phyloP scores from a whole-genome alignment of 2,329 filamentous ascomycete species.

The Biscogniauxia mediterranea region DNA sequence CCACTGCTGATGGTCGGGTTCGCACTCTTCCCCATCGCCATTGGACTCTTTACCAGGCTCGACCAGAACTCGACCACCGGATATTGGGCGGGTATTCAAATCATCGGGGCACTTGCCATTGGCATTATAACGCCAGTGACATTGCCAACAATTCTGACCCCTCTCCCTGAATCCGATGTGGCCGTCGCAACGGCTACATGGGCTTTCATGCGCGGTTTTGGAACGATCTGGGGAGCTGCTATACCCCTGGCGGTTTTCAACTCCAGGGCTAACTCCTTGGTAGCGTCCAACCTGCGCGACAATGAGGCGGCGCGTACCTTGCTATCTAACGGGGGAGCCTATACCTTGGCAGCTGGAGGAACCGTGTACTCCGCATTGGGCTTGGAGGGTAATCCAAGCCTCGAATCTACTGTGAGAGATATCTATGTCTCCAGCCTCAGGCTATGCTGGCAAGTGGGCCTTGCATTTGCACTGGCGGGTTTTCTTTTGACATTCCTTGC shows the following conservation, averaged over 20 bases:
- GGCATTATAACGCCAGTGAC: slow-evolving; percentile 41
- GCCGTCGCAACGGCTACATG: slow-evolving; percentile 37
- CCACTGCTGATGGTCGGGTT: slow-evolving; percentile 31
- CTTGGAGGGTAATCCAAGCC: too few species aligned
- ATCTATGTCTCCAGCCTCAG: too few species aligned
- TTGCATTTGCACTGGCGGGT: too few species aligned
- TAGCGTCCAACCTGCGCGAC: too few species aligned
- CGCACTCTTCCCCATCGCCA: slow-evolving; percentile 32
- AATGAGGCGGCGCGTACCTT: too few species aligned
- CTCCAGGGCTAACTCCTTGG: background rate
- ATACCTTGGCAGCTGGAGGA: too few species aligned
- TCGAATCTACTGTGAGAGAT: too few species aligned
- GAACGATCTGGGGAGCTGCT: slow-evolving; percentile 7
- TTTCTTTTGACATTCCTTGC: too few species aligned
- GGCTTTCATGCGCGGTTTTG: slow-evolving; percentile 37
- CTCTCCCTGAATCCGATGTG: slow-evolving; percentile 33
- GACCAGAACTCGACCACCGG: slow-evolving; percentile 24
- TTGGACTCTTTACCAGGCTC: slow-evolving; percentile 35
- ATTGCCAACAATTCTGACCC: slow-evolving; percentile 39
- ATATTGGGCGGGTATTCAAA: slow-evolving; percentile 38
- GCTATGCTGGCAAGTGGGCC: too few species aligned
- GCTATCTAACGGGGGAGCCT: too few species aligned
- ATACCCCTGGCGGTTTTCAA: slow-evolving; percentile 11
- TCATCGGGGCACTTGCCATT: slow-evolving; percentile 38
- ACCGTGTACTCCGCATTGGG: too few species aligned